Conservation (phyloP, 23 red algal species). For the Gracilariopsis chorda region DNA sequence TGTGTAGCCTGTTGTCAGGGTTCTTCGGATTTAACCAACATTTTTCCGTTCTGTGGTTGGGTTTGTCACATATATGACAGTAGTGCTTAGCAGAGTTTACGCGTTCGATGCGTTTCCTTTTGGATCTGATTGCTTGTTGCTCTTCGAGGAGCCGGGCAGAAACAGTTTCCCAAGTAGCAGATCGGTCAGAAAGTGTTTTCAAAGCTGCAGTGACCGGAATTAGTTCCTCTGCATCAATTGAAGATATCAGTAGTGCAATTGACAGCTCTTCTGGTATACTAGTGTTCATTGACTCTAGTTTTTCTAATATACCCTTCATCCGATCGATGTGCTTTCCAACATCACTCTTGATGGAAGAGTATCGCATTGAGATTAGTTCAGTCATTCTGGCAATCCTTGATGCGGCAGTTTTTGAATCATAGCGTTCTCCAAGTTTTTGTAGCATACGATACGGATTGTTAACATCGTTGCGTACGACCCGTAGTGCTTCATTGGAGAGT, state of each 20-base stretch:
- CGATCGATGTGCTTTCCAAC: background rate
- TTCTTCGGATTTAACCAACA: constrained; percentile 22
- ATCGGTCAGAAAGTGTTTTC: background rate
- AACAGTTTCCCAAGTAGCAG: background rate
- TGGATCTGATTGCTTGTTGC: background rate
- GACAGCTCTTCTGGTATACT: background rate
- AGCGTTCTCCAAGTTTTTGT: background rate
- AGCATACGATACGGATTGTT: background rate
- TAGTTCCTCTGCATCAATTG: background rate
- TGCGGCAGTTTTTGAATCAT: background rate
- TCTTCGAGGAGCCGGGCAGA: background rate
- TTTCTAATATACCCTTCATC: constrained; percentile 15
- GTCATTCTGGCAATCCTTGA: constrained; percentile 3
- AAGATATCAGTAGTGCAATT: constrained; percentile 5
- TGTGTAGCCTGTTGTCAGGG: constrained; percentile 2
- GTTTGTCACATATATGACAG: background rate
- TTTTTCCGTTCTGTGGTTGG: background rate
- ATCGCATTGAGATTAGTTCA: background rate
- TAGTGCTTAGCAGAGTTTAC: background rate
- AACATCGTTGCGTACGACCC: background rate
- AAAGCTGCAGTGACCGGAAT: constrained; percentile 5
- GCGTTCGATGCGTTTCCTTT: background rate
- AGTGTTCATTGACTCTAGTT: background rate
- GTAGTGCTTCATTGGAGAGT: background rate
- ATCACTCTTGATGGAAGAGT: background rate